Evolutionary conservation across 164 flowering plant species (phyloP), one percentile per base, ranked within the genome.

Genomic region (Umbilicus rupestris): DNA sequence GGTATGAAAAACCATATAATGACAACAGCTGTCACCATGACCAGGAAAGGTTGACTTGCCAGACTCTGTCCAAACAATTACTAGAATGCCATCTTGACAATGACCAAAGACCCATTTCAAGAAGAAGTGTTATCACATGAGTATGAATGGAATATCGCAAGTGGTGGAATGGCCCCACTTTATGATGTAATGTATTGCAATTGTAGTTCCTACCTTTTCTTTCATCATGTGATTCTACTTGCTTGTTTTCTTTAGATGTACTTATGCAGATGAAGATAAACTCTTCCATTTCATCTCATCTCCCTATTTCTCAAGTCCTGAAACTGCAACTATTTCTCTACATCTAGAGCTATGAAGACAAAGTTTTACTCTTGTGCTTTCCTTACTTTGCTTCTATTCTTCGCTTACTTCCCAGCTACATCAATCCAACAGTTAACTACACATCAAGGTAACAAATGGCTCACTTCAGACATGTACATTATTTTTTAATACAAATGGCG

Each of bases 371-470:
- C 45, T 41, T 63, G 44, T 26, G 45, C 65, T 19, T 37, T 35
- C 42, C 17, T 63, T 11, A 16, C 30, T 37, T 63, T 20, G 65
- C 45, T 63, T 63, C 45, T 63, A 5, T 37, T 63, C 45, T 35
- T 7, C 24, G 45, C 45, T 33, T 63, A 37, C 65, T 63, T 63
- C 45, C 20, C 45, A 29, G 65, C 46, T 8, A 63, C 46, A 37
- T 63, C 46, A 17, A 39, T 37, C n/a, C 65, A 20, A 17, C 15
- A 33, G 7, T 39, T 17, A 10, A 6, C 35, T 2, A 33, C 65
- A 35, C 6, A 9, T 19, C 65, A 39, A 63, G 65, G 65, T 63
- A 63, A 63, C 46, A n/a, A 39, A 16, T 55, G 60, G 19, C 60
- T 55, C 31, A 55, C 60, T 24, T 14, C 33, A 26, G 60, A 14